Evolutionary conservation across 1,139 yeast species (phyloP), one percentile per base, ranked within the genome.

Genomic region (Diutina pseudorugosa): DNA sequence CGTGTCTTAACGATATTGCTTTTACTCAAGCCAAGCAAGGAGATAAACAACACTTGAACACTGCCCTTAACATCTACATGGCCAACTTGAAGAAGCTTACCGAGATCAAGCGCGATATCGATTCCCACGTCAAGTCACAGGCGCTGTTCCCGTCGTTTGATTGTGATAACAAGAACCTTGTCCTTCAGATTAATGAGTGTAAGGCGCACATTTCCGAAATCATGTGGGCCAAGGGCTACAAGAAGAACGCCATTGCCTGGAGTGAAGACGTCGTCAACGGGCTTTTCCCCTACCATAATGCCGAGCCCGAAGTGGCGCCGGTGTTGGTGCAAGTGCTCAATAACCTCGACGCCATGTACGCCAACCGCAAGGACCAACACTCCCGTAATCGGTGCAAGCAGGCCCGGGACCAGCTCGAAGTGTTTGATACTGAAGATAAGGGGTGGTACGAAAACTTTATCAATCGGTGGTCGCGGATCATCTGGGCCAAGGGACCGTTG

Each of bases 201-300:
- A 77, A 79, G 64, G 75, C 82, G 16, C 84, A 83, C 62, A 68
- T 85, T 19, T 74, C 85, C 54, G 91, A 85, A 63, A 67, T 85
- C 6, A 64, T 84, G 57, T 85, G 89, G 86, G 76, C 75, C 6
- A 71, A 76, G 55, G 82, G 82, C 1, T 66, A 70, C 52, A 66
- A 72, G 50, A 62, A 70, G 43, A 78, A 79, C 55, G 85, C 90
- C 0, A 69, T 83, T 41, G 72, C 80, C 18, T 82, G 88, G 83
- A 79, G 80, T 9, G 83, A 82, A 61, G 82, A 80, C 52, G 76
- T 73, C 2, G 62, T 74, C 5, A 73, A 71, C 50, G 70, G 67
- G 25, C 62, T 71, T 25, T 73, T 66, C 57, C 63, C 65, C 56
- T 65, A 64, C 52, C 68, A 68, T 56, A 64, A 64, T 47, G 60